These are phyloP conservation scores for Rhododendron mucronatum DNA, from an alignment of 148 eudicot genomes.

Conservation along the genomic window DNA sequence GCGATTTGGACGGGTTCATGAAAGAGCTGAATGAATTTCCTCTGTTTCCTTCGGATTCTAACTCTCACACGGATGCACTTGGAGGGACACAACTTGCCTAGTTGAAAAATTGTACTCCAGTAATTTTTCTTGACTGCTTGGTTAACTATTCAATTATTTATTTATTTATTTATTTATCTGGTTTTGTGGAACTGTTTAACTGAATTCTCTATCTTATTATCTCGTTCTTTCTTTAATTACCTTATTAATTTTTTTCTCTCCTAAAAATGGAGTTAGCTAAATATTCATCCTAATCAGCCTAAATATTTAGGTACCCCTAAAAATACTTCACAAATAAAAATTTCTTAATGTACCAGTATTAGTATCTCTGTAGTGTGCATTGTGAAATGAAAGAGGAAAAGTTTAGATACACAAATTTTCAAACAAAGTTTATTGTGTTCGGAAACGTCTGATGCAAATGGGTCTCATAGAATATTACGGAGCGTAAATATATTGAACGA, in stretches of 20 bases:
- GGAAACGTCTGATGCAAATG: too few relatives aligned
- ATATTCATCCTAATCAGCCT: too few relatives aligned
- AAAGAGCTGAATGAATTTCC: slow-evolving; percentile 4
- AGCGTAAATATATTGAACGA: too few relatives aligned
- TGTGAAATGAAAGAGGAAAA: too few relatives aligned
- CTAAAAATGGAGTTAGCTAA: too few relatives aligned
- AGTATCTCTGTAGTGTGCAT: too few relatives aligned
- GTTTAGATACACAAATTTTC: too few relatives aligned
- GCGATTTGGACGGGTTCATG: background rate
- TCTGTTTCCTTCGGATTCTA: background rate
- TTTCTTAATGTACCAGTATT: too few relatives aligned
- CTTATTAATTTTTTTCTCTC: background rate
- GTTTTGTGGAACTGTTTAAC: background rate
- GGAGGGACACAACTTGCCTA: background rate
- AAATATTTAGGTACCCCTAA: too few relatives aligned
- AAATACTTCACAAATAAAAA: background rate
- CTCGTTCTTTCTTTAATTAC: background rate
- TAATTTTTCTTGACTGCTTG: background rate
- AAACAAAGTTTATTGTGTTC: too few relatives aligned
- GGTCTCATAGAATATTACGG: too few relatives aligned
- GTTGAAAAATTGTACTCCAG: background rate
- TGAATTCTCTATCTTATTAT: background rate
- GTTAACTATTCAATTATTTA: background rate
- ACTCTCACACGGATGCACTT: background rate
- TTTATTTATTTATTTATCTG: background rate